Base-by-base conservation (phyloP, 164 flowering plant genomes). In the Vitis amurensis region DNA sequence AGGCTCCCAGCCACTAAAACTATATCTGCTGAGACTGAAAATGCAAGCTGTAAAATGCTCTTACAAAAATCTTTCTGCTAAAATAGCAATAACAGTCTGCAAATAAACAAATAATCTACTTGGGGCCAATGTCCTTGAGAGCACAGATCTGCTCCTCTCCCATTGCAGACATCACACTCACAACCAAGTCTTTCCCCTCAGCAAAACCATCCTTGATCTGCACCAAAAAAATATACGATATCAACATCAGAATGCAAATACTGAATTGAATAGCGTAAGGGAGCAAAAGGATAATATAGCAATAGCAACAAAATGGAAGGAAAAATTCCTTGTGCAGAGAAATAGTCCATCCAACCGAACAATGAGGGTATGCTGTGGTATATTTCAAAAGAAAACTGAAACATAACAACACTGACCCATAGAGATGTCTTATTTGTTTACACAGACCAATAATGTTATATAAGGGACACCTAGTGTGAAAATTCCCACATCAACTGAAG, bases 101-200 rank as follows among this genome's bases (percentile, higher is more conserved):
- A 63, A 7, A 16, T 14, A 9, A 16, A 17, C 16, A 12, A 61
- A 61, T 23, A 37, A 37, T 37, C 44, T 37, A 37, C 73, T 73
- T 79, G 4, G 84, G 81, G 30, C 84, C 84, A 71, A 81, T 78
- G 65, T 81, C 84, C 80, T 81, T 81, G 23, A 81, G 81, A 27
- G 77, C 81, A 64, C 79, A 77, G 31, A 80, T 80, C 79, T 80
- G 83, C 67, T 80, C 83, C 71, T 81, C 84, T 3, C 84, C 84
- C 84, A 81, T 81, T 9, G 84, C 64, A 65, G 81, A 78, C 84
- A 81, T 81, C n/a, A 81, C 81, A 56, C 74, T 50, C 67, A 81
- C 81, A 62, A 78, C 81, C 11, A 78, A 67, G 51, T 81, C 84
- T 61, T 81, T 81, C 23, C 84, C 84, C 51, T 78, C 81, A 19